Percentiles rank a stretch among this genome's conserved stretches.
phyloP scores from a whole-genome alignment of 768 basidiomycete species.

The Lentinula guzmanii region DNA sequence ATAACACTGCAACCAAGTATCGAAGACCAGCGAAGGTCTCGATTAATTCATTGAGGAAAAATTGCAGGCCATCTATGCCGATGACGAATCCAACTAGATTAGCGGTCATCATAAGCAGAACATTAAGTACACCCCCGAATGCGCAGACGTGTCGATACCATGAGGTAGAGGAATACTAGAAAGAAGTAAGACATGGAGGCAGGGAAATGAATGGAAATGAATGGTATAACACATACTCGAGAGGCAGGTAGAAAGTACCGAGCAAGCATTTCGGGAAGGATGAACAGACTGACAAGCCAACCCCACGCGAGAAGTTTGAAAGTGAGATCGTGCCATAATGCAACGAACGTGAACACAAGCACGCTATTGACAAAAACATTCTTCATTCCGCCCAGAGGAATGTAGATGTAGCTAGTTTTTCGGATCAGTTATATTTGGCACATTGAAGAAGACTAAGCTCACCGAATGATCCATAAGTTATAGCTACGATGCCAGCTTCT shows the following conservation, averaged over 20 bases:
- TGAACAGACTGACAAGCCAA: slow-evolving; percentile 89
- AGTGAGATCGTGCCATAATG: slow-evolving; percentile 91
- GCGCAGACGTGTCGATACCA: slow-evolving; percentile 92
- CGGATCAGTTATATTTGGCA: slow-evolving; percentile 1
- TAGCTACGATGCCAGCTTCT: slow-evolving; percentile 94
- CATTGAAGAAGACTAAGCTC: slow-evolving; percentile 9
- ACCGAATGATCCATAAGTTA: slow-evolving; percentile 94
- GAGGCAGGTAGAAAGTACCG: slow-evolving; percentile 51
- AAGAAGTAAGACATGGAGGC: not conserved
- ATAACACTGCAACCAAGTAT: slow-evolving; percentile 57
- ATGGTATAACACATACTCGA: slow-evolving; percentile 41
- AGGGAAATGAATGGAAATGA: not conserved
- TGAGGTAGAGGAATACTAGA: slow-evolving; percentile 53
- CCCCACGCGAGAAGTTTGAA: slow-evolving; percentile 91
- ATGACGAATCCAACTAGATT: slow-evolving; percentile 96
- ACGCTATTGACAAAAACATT: slow-evolving; percentile 54
- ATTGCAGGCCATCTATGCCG: slow-evolving; percentile 71
- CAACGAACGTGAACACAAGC: slow-evolving; percentile 92
- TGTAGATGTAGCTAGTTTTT: slow-evolving; percentile 76
- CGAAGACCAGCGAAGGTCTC: slow-evolving; percentile 59
- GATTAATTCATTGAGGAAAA: slow-evolving; percentile 58
- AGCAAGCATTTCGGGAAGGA: slow-evolving; percentile 77
- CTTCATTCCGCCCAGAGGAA: slow-evolving; percentile 78
- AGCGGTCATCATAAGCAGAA: slow-evolving; percentile 80
- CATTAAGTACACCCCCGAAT: slow-evolving; percentile 75